A percentile compares a stretch with the other conserved stretches of the same genome.
Evolutionary conservation across 2,329 filamentous ascomycete species (phyloP).

Genomic region (Massarina eburnea): DNA sequence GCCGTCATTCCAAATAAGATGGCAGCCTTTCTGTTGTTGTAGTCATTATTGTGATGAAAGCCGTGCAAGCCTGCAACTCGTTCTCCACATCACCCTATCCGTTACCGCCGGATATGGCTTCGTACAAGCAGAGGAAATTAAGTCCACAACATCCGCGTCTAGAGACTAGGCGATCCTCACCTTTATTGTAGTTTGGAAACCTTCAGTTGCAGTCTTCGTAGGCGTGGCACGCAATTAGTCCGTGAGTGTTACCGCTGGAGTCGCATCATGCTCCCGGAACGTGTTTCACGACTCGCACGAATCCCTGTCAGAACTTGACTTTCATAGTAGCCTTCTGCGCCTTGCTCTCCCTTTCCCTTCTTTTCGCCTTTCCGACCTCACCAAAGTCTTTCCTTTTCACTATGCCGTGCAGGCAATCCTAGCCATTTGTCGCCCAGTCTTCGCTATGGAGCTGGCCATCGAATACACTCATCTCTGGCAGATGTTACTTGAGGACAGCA

Average conservation of each 20-base stretch:
- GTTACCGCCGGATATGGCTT: neutral
- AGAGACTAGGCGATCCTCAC: neutral
- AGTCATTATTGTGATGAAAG: neutral
- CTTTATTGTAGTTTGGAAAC: constrained; percentile 2
- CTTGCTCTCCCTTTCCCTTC: constrained; percentile 10
- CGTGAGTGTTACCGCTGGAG: constrained; percentile 28
- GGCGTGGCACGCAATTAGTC: constrained; percentile 15
- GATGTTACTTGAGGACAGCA: constrained; percentile 20
- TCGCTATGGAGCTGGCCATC: constrained; percentile 31
- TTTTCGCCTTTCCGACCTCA: constrained; percentile 11
- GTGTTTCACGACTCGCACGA: constrained; percentile 29
- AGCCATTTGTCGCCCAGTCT: constrained; percentile 24
- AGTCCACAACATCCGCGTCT: neutral
- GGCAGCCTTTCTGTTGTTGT: neutral
- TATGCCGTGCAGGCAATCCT: constrained; percentile 21
- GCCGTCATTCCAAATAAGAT: neutral
- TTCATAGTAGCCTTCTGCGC: constrained; percentile 25
- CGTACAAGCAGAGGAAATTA: neutral
- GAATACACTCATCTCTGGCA: constrained; percentile 21
- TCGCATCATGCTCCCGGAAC: constrained; percentile 34
- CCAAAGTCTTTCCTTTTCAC: constrained; percentile 4
- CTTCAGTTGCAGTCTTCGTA: constrained; percentile 9
- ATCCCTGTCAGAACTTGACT: constrained; percentile 18
- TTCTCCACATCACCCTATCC: neutral
- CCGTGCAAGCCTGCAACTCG: neutral